Base-by-base conservation (phyloP, 225 moss, liverwort and hornwort genomes). In the Physcomitrium patens region DNA sequence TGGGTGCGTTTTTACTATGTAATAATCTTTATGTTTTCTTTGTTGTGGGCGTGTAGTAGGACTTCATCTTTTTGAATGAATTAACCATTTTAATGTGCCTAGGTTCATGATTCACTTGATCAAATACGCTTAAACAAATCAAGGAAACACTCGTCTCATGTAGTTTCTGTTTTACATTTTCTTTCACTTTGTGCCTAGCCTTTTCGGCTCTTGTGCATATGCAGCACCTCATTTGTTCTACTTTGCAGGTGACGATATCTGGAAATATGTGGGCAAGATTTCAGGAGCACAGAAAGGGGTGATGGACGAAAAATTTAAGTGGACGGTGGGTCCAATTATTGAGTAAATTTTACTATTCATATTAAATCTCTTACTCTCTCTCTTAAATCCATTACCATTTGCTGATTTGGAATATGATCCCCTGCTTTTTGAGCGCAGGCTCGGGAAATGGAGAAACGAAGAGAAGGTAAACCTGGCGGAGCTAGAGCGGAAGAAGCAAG, bases 241-340 rank as follows among this genome's bases (percentile, higher is more conserved):
- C 44, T 69, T 46, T 81, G 20, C 78, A 72, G 93, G 88, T 71
- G 93, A 94, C 19, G 93, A 94, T 48, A 86, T 94, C 9, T 94
- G 93, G 93, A 91, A 83, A n/a, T 88, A 83, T 73, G 65, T 91
- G 19, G 93, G 93, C 47, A 91, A 85, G 73, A 42, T 94, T 71
- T 88, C 82, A 42, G 89, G 86, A 67, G 86, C 86, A 10, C 93
- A 94, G 64, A 85, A 89, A 60, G 89, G 91, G 78, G 71, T 91
- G 27, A 77, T 94, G 54, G 91, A 94, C 73, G 93, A 94, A 78
- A 94, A 90, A 53, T 94, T 94, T 51, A 94, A 94, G 69, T 94
- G 93, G 93, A 94, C 91, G 74, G 91, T 91, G 9, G 71, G 84
- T 60, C 16, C 12, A 49, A 43, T 64, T 26, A 54, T 54, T 45